These are phyloP conservation scores for Dissophora globulifera DNA, from an alignment of 192 early-diverging fungal genomes.

Conservation along the genomic window DNA sequence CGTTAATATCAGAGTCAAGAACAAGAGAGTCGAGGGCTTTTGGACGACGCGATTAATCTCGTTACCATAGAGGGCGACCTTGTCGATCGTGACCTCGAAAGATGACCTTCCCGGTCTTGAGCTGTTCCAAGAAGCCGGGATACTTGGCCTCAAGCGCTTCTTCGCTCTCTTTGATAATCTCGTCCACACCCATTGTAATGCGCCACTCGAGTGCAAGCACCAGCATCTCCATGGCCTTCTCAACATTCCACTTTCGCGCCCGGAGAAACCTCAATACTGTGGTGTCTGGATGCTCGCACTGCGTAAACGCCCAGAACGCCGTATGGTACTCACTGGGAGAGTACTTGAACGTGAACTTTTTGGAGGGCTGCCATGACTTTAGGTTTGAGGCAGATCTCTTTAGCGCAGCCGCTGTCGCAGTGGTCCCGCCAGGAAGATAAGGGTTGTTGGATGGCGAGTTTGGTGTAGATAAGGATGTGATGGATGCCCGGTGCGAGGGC, in stretches of 20 bases:
- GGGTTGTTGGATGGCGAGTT: constrained; percentile 20
- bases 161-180: constrained; percentile 58
- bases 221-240: constrained; percentile 80
- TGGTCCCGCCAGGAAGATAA: constrained; percentile 34
- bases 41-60: not conserved
- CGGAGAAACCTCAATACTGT: constrained; percentile 81
- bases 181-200: constrained; percentile 59
- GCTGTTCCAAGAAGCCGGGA: constrained; percentile 56
- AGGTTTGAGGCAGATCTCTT: constrained; percentile 41
- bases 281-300: constrained; percentile 76
- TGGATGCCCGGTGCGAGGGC: constrained; percentile 36
- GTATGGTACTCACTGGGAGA: constrained; percentile 56
- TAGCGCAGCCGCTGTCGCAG: constrained; percentile 26
- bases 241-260: constrained; percentile 88
- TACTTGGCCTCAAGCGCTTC: constrained; percentile 52
- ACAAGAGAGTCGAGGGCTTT: not conserved
- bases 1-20: constrained; percentile 10
- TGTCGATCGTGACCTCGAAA: constrained; percentile 60
- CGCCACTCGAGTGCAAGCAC: constrained; percentile 78
- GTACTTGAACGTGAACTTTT: constrained; percentile 52
- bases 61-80: constrained; percentile 60
- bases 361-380: constrained; percentile 44
- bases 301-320: constrained; percentile 71
- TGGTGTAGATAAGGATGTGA: constrained; percentile 19
- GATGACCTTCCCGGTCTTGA: constrained; percentile 57